phyloP scores from a whole-genome alignment of 2,329 filamentous ascomycete species.

The Venturia oleaginea region DNA sequence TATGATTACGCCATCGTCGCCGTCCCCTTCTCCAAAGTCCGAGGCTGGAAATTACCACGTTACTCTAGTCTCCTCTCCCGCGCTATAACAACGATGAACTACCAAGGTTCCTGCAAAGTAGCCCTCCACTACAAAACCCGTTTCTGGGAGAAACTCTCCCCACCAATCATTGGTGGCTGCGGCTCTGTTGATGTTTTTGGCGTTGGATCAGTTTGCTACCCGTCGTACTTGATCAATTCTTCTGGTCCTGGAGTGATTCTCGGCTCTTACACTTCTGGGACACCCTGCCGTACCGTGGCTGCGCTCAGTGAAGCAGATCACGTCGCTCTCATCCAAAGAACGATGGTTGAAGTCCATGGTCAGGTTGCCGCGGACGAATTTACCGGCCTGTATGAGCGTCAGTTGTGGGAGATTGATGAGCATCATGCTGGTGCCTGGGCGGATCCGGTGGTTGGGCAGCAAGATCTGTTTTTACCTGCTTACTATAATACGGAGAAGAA shows the following conservation, averaged over 20 bases:
- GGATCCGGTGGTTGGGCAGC: slow-evolving; percentile 51
- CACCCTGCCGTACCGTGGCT: slow-evolving; percentile 36
- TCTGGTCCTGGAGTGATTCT: slow-evolving; percentile 54
- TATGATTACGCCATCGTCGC: slow-evolving; percentile 62
- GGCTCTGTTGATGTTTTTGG: slow-evolving; percentile 49
- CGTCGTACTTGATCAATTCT: slow-evolving; percentile 56
- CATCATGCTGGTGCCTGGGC: slow-evolving; percentile 56
- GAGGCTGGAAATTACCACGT: slow-evolving; percentile 50
- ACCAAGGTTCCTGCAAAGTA: slow-evolving; percentile 42
- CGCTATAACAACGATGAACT: slow-evolving; percentile 42
- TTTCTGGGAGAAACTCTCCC: slow-evolving; percentile 46
- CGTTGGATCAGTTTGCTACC: slow-evolving; percentile 57
- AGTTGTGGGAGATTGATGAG: slow-evolving; percentile 57
- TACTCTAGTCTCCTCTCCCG: slow-evolving; percentile 42
- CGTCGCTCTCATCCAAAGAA: slow-evolving; percentile 52
- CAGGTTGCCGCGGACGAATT: slow-evolving; percentile 50
- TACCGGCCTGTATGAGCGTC: slow-evolving; percentile 55
- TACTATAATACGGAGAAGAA: slow-evolving; percentile 62
- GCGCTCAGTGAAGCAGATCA: slow-evolving; percentile 50
- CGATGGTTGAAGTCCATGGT: slow-evolving; percentile 61
- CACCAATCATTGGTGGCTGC: slow-evolving; percentile 57
- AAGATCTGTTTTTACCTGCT: slow-evolving; percentile 61
- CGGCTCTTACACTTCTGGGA: slow-evolving; percentile 47
- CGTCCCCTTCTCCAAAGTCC: slow-evolving; percentile 54
- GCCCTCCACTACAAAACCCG: slow-evolving; percentile 60